phyloP scores from a whole-genome alignment of 495 filamentous ascomycete species.

The Bacidia gigantensis region DNA sequence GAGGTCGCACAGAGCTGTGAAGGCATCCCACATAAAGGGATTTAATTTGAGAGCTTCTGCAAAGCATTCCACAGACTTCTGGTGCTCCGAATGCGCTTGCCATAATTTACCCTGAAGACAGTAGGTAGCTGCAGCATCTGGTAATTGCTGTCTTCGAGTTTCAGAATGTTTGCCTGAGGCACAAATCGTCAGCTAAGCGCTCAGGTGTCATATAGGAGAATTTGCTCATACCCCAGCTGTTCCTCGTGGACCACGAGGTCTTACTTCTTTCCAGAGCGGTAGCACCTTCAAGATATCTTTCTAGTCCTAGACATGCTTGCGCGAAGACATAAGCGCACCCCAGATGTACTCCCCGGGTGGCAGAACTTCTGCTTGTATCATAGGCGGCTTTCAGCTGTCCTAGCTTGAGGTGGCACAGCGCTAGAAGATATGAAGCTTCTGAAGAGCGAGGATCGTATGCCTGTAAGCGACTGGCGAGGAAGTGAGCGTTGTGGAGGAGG shows the following conservation, averaged over 20 bases:
- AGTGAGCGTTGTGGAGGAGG: constrained; percentile 73
- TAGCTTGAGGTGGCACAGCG: constrained; percentile 68
- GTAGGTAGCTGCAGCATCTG: constrained; percentile 69
- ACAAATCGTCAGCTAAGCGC: not conserved
- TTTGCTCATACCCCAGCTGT: constrained; percentile 47
- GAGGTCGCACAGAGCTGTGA: constrained; percentile 59
- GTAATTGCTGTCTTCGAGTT: constrained; percentile 48
- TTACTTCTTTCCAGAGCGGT: constrained; percentile 63
- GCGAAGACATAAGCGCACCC: constrained; percentile 89
- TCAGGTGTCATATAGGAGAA: not conserved
- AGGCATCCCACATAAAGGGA: constrained; percentile 98
- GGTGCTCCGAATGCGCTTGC: constrained; percentile 62
- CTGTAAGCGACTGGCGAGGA: constrained; percentile 72
- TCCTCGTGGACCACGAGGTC: constrained; percentile 54
- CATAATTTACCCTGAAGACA: constrained; percentile 82
- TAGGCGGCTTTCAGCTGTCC: constrained; percentile 64
- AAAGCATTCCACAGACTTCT: constrained; percentile 69
- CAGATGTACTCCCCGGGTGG: constrained; percentile 53
- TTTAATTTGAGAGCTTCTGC: constrained; percentile 80
- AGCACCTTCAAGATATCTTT: constrained; percentile 65
- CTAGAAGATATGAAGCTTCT: constrained; percentile 71
- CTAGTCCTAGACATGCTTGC: constrained; percentile 69
- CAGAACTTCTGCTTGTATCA: constrained; percentile 52
- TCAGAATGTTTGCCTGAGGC: constrained; percentile 50
- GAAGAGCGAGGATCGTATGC: constrained; percentile 66